phyloP scores from a whole-genome alignment of 345 rosid genomes.

The Aquilaria yunnanensis region DNA sequence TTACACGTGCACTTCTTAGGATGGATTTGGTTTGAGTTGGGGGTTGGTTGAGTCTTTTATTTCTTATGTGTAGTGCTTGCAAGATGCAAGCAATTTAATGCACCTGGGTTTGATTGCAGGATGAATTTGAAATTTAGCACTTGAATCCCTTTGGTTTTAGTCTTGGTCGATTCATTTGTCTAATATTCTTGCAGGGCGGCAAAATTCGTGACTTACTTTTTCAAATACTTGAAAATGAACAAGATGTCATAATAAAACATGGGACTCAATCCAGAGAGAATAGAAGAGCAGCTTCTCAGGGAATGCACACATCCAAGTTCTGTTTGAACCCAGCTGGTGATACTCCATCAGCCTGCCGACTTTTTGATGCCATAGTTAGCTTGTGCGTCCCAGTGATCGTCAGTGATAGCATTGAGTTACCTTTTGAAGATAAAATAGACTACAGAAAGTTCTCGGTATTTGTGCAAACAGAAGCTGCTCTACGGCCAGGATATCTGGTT shows the following conservation, averaged over 20 bases:
- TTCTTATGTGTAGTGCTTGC: neutral
- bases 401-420: conserved; percentile 88
- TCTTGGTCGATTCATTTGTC: conserved; percentile 2
- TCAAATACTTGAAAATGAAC: conserved; percentile 75
- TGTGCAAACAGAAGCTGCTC: conserved; percentile 55
- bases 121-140: no score
- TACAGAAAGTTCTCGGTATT: conserved; percentile 80
- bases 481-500: conserved; percentile 63
- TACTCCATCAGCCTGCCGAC: conserved; percentile 97
- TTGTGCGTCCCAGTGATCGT: conserved; percentile 89
- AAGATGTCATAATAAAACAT: conserved; percentile 77
- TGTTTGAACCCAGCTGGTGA: conserved; percentile 99
- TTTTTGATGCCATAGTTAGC: conserved; percentile 96
- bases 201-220: conserved; percentile 90
- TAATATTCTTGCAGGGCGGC: conserved; percentile 56
- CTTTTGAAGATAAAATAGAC: conserved; percentile 90
- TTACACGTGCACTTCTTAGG: no score
- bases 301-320: conserved; percentile 96
- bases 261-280: conserved; percentile 97
- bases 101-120: no score
- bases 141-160: conserved; percentile 8
- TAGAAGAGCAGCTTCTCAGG: conserved; percentile 78
- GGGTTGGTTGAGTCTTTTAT: neutral
- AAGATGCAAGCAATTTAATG: neutral
- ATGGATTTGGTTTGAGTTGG: no score